Evolutionary conservation across 805 yeast species (phyloP).

Genomic region (Schwanniomyces vanrijiae): DNA sequence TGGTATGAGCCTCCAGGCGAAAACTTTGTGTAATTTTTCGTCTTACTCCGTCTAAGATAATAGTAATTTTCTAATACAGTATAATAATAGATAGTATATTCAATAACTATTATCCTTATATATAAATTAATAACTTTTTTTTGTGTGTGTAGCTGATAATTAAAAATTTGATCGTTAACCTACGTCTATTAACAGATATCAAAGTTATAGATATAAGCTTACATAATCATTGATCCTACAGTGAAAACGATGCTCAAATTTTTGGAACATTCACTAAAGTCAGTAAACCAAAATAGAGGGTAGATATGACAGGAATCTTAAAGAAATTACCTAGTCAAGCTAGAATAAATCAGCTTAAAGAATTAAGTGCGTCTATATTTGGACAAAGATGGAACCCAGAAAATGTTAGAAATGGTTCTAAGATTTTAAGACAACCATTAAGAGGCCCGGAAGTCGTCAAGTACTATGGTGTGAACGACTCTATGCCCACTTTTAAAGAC

Average conservation of each 20-base stretch:
- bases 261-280: background rate
- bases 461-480: slow-evolving; percentile 70
- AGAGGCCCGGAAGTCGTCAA: slow-evolving; percentile 69
- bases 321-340: slow-evolving; percentile 40
- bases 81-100: background rate
- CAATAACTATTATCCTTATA: background rate
- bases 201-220: background rate
- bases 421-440: slow-evolving; percentile 63
- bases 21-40: background rate
- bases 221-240: background rate
- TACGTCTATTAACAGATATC: background rate
- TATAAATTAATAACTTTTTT: background rate
- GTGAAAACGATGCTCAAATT: background rate
- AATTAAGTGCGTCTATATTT: slow-evolving; percentile 65
- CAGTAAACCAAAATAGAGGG: background rate
- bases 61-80: background rate
- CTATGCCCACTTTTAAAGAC: slow-evolving; percentile 63
- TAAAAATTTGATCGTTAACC: too few species aligned
- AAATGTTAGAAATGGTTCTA: slow-evolving; percentile 67
- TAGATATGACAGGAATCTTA: slow-evolving; percentile 21
- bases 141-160: background rate
- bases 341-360: slow-evolving; percentile 56
- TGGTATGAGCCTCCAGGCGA: background rate
- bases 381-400: slow-evolving; percentile 71
- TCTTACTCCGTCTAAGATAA: background rate